Conservation (phyloP, 2,329 filamentous ascomycete genomes). For the Diaporthe eres region DNA sequence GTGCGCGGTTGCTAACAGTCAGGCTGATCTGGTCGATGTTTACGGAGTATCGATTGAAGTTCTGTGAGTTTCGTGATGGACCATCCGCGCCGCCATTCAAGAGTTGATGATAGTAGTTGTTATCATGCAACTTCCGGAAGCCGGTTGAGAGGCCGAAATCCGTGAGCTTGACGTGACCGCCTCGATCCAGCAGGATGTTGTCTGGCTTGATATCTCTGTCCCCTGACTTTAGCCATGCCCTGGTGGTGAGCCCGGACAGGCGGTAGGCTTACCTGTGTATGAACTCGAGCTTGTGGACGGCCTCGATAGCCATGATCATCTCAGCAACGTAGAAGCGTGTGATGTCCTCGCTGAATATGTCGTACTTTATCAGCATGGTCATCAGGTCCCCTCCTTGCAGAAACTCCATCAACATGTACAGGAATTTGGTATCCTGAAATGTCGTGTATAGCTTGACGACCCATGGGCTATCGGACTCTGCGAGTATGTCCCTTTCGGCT, state of each 20-base stretch:
- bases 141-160: constrained; percentile 87
- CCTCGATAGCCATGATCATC: constrained; percentile 84
- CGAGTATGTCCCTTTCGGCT: constrained; percentile 83
- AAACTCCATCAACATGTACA: constrained; percentile 88
- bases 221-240: background rate
- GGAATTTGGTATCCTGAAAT: constrained; percentile 81
- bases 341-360: constrained; percentile 86
- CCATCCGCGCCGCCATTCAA: constrained; percentile 60
- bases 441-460: constrained; percentile 85
- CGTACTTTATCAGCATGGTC: constrained; percentile 89
- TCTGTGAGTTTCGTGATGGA: constrained; percentile 50
- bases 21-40: constrained; percentile 84
- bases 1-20: constrained; percentile 82
- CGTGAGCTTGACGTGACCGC: constrained; percentile 84
- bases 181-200: constrained; percentile 83
- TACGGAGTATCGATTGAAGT: constrained; percentile 78
- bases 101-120: constrained; percentile 83
- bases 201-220: constrained; percentile 83
- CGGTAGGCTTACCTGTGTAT: constrained; percentile 75
- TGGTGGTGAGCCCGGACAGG: background rate
- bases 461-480: constrained; percentile 85
- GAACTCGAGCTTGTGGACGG: constrained; percentile 84
- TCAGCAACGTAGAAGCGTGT: constrained; percentile 89
- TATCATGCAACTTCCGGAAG: constrained; percentile 83
- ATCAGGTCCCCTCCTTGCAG: constrained; percentile 85